A percentile compares a stretch with the other conserved stretches of the same genome.
Conservation (phyloP, 371 early-diverging fungal species). For the Dinochytrium kinnereticum region DNA sequence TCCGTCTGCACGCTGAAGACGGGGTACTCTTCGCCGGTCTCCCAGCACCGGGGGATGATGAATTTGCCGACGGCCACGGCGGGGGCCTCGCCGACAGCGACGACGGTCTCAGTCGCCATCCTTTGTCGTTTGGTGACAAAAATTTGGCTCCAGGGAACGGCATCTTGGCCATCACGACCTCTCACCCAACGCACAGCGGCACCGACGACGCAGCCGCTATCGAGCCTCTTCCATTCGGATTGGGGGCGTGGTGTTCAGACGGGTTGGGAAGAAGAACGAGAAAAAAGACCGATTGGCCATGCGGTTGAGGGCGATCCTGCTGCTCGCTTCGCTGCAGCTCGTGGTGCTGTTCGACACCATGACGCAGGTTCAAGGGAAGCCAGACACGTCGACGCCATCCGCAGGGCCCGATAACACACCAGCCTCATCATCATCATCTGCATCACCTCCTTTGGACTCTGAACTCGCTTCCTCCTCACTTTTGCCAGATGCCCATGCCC, state of each 20-base stretch:
- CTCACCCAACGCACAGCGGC: background rate
- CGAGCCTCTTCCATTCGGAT: too few relatives aligned
- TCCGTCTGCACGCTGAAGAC: background rate
- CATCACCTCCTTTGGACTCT: background rate
- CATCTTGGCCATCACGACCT: too few relatives aligned
- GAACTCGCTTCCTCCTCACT: too few relatives aligned
- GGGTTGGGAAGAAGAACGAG: background rate
- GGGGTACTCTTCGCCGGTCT: constrained; percentile 1
- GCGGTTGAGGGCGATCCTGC: background rate
- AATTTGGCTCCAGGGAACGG: too few relatives aligned
- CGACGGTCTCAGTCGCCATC: background rate
- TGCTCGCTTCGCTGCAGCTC: background rate
- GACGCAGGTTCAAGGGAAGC: background rate
- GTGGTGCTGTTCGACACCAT: background rate
- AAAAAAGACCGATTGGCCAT: background rate
- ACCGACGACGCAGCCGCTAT: background rate
- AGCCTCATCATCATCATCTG: background rate
- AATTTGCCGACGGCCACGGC: background rate
- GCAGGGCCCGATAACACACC: background rate
- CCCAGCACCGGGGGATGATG: constrained; percentile 9
- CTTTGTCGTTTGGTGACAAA: background rate
- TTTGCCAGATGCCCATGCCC: background rate
- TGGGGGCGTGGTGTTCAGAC: too few relatives aligned
- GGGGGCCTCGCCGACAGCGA: background rate
- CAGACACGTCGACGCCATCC: background rate